phyloP scores from a whole-genome alignment of 2,329 filamentous ascomycete genomes.

The Exophiala alcalophila region DNA sequence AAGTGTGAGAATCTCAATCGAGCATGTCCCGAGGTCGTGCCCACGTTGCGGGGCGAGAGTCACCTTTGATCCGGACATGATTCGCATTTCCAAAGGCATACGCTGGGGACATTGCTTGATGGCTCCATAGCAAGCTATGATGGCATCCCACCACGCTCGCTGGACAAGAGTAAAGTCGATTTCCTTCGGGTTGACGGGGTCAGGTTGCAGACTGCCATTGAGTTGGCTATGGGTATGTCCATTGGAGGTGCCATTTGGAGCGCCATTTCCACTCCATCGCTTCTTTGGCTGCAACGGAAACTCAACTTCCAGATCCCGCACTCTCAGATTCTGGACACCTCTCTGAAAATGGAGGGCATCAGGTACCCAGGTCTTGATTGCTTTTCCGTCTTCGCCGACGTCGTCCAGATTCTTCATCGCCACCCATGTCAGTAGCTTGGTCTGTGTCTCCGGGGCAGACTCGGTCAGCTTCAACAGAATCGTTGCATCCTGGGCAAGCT shows the following conservation, averaged over 20 bases:
- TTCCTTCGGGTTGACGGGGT: constrained; percentile 24
- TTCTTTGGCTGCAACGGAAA: constrained; percentile 42
- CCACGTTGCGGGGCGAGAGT: constrained; percentile 25
- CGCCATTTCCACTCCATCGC: neutral
- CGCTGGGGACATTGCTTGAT: constrained; percentile 23
- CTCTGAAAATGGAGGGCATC: constrained; percentile 51
- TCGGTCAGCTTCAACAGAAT: constrained; percentile 20
- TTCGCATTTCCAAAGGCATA: constrained; percentile 27
- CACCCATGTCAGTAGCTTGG: constrained; percentile 25
- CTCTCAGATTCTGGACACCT: constrained; percentile 47
- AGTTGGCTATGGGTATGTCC: constrained; percentile 1
- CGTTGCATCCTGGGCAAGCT: constrained; percentile 22
- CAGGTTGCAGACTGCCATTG: constrained; percentile 2
- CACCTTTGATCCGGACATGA: constrained; percentile 25
- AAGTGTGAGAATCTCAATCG: constrained; percentile 26
- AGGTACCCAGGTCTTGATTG: constrained; percentile 43
- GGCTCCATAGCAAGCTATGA: constrained; percentile 30
- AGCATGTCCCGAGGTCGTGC: constrained; percentile 20
- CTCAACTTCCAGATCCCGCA: constrained; percentile 47
- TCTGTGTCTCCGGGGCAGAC: constrained; percentile 19
- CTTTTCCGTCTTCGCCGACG: constrained; percentile 22
- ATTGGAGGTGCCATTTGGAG: neutral
- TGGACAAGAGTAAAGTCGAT: constrained; percentile 46
- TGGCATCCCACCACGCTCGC: constrained; percentile 52
- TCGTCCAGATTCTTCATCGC: constrained; percentile 28